A percentile compares a stretch with the other conserved stretches of the same genome.
These are phyloP conservation scores for Salix brachista DNA, from an alignment of 345 rosid species.

Conservation along the genomic window DNA sequence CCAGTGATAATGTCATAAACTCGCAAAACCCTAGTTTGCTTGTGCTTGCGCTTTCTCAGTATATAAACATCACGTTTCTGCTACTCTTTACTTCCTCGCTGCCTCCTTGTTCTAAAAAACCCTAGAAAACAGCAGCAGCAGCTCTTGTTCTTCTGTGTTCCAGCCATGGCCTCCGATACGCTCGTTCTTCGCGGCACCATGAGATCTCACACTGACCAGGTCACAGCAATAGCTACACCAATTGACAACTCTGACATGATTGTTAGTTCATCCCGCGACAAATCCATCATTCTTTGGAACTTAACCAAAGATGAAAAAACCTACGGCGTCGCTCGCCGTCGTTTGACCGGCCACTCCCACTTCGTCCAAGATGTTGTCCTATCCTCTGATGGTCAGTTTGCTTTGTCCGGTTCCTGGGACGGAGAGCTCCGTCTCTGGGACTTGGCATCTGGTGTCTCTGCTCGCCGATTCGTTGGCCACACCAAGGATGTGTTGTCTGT, in stretches of 20 bases:
- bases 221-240: slow-evolving; percentile 91
- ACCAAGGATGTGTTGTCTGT: slow-evolving; percentile 92
- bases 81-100: background rate
- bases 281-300: slow-evolving; percentile 87
- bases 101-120: background rate
- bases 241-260: slow-evolving; percentile 89
- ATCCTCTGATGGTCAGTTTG: slow-evolving; percentile 93
- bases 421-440: slow-evolving; percentile 99
- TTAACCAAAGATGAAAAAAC: slow-evolving; percentile 83
- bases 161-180: slow-evolving; percentile 62
- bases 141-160: background rate
- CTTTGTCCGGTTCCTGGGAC: slow-evolving; percentile 97
- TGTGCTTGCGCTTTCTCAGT: background rate
- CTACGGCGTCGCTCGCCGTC: slow-evolving; percentile 77
- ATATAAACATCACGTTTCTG: background rate
- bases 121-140: background rate
- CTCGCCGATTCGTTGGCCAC: slow-evolving; percentile 94
- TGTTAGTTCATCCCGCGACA: slow-evolving; percentile 92
- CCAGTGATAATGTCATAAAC: background rate
- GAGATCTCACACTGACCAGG: slow-evolving; percentile 94
- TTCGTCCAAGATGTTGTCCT: slow-evolving; percentile 94
- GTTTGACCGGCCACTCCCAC: slow-evolving; percentile 94
- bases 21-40: background rate
- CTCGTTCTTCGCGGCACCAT: slow-evolving; percentile 79
- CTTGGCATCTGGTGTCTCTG: slow-evolving; percentile 60